phyloP scores from a whole-genome alignment of 1,139 yeast genomes.

The Blastobotrys proliferans region DNA sequence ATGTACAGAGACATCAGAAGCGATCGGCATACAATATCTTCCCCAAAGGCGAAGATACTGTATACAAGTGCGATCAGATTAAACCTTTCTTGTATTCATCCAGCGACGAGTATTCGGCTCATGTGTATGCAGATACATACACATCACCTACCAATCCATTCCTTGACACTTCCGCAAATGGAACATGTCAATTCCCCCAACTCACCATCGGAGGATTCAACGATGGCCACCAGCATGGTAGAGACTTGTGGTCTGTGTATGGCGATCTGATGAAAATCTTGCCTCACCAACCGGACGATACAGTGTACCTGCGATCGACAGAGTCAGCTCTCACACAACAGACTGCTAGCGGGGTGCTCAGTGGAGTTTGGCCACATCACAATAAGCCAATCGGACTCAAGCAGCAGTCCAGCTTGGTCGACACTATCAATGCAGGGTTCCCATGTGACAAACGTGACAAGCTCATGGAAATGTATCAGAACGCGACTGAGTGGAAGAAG shows the following conservation, averaged over 20 bases:
- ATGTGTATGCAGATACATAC: slow-evolving; percentile 28
- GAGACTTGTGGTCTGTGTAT: slow-evolving; percentile 36
- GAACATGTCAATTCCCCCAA: slow-evolving; percentile 39
- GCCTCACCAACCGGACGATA: slow-evolving; percentile 30
- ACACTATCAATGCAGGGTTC: slow-evolving; percentile 36
- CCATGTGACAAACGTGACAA: slow-evolving; percentile 32
- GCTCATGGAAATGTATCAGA: slow-evolving; percentile 26
- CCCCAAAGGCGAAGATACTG: slow-evolving; percentile 29
- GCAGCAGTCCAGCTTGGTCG: slow-evolving; percentile 30
- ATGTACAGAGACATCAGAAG: slow-evolving; percentile 41
- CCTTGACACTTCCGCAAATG: slow-evolving; percentile 25
- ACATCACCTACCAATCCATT: slow-evolving; percentile 20
- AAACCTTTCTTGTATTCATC: slow-evolving; percentile 25
- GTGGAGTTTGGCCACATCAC: slow-evolving; percentile 36
- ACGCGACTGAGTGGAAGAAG: slow-evolving; percentile 33
- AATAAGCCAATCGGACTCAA: slow-evolving; percentile 29
- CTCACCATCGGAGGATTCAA: slow-evolving; percentile 37
- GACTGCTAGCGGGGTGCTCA: slow-evolving; percentile 36
- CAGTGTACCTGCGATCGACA: slow-evolving; percentile 35
- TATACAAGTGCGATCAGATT: slow-evolving; percentile 31
- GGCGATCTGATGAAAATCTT: slow-evolving; percentile 32
- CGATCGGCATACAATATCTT: slow-evolving; percentile 40
- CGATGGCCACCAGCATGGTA: slow-evolving; percentile 38
- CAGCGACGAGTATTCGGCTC: slow-evolving; percentile 18
- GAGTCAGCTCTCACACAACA: slow-evolving; percentile 38